phyloP scores from a whole-genome alignment of 2,329 filamentous ascomycete genomes.

The Xylaria sp. region DNA sequence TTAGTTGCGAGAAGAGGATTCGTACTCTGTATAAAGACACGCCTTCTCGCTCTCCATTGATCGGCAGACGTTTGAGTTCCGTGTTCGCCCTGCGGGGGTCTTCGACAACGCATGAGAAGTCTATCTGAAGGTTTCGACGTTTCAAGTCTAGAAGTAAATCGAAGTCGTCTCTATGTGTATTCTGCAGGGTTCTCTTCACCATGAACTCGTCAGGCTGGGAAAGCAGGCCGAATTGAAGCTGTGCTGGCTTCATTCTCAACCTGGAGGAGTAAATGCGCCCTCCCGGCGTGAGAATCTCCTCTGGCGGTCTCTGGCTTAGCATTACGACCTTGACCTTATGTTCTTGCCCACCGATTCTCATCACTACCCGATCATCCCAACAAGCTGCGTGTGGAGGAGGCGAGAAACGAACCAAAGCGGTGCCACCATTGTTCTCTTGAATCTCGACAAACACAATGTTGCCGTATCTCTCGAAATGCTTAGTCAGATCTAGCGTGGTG shows the following conservation, averaged over 20 bases:
- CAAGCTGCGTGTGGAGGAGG: constrained; percentile 31
- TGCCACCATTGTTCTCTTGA: constrained; percentile 16
- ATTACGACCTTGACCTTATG: constrained; percentile 18
- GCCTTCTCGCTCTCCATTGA: constrained; percentile 27
- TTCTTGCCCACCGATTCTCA: constrained; percentile 23
- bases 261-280: constrained; percentile 22
- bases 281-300: constrained; percentile 15
- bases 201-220: constrained; percentile 58
- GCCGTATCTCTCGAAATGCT: constrained; percentile 28
- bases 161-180: constrained; percentile 32
- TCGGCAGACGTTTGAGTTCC: constrained; percentile 21
- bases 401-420: constrained; percentile 28
- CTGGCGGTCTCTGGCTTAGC: background rate
- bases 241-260: constrained; percentile 25
- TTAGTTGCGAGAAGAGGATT: constrained; percentile 55
- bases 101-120: constrained; percentile 43
- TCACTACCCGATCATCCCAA: constrained; percentile 26
- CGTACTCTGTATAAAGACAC: constrained; percentile 46
- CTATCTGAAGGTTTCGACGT: constrained; percentile 47
- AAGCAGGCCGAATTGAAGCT: constrained; percentile 37
- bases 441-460: constrained; percentile 31
- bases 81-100: constrained; percentile 33
- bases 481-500: constrained; percentile 30
- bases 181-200: constrained; percentile 55
- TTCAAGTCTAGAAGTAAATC: constrained; percentile 48